phyloP scores from a whole-genome alignment of 1,284 basidiomycete species.

The Heterobasidion occidentale region DNA sequence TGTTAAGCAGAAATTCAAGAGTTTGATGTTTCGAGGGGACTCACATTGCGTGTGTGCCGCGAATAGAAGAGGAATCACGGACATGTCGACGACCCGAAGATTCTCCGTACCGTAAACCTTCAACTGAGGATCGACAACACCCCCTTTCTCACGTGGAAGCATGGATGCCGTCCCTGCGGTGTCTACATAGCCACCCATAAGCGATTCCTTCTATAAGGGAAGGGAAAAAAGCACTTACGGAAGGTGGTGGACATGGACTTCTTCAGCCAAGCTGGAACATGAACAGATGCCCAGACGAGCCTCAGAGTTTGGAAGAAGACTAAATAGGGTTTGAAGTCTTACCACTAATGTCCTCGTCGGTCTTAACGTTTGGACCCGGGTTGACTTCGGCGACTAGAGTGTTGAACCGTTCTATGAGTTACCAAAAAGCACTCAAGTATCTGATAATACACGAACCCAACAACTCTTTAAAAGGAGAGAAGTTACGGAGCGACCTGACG shows the following conservation, averaged over 20 bases:
- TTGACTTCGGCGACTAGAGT: conserved; percentile 20
- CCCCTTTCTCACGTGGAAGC: conserved; percentile 49
- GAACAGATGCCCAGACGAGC: neutral
- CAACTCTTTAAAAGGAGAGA: conserved; percentile 34
- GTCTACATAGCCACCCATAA: conserved; percentile 17
- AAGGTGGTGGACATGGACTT: neutral
- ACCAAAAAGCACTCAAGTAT: neutral
- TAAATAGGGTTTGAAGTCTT: neutral
- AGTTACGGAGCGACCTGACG: conserved; percentile 30
- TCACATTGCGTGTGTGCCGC: conserved; percentile 27
- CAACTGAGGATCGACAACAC: conserved; percentile 45
- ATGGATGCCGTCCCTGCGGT: conserved; percentile 41
- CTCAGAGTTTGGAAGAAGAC: neutral
- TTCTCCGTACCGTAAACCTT: conserved; percentile 42
- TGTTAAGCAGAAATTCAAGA: neutral
- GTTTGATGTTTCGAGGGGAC: neutral
- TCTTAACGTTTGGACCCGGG: conserved; percentile 26
- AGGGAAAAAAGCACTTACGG: neutral
- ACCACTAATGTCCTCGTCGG: neutral
- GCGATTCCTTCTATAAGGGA: neutral
- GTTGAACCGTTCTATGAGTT: neutral
- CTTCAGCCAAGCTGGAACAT: neutral
- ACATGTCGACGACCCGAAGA: conserved; percentile 43
- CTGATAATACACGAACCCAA: conserved; percentile 10
- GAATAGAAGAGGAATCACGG: conserved; percentile 35